Evolutionary conservation across 2,329 filamentous ascomycete genomes (phyloP), one percentile per base, ranked within the genome.

Genomic region (Seiridium cupressi): DNA sequence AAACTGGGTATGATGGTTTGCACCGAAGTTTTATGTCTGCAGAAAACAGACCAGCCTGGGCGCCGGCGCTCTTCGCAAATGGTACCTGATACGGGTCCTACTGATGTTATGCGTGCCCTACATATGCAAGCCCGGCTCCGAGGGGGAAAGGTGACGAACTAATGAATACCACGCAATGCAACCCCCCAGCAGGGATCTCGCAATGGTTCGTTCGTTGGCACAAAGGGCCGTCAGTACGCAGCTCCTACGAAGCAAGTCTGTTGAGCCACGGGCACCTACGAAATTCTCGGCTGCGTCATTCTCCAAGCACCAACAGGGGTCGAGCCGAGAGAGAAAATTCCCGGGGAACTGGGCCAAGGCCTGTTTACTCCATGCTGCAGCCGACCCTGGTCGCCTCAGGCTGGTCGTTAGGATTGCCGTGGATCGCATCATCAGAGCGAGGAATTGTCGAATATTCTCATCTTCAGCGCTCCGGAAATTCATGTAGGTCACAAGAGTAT

Each of bases 281-380:
- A 35, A 31, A 53, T 53, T 35, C 34, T 53, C 34, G 35, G 36
- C 44, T 38, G 42, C 53, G 55, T 46, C 57, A 26, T 44, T 40
- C 57, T 34, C 49, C 48, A 44, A 54, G 34, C 31, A 40, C 48
- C 36, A 36, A 40, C 51, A 59, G 57, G 49, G 48, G 47, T 44
- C 35, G 38, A 18, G 18, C 35, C 10, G 9, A 55, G 38, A 55
- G 51, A 34, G 44, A 38, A 26, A 42, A 44, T 26, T 55, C 40
- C 51, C 51, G 51, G 51, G 51, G 40, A 42, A 44, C 51, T 55
- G 51, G 51, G 49, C 49, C 49, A 53, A 53, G 49, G 49, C 49
- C 49, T 36, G 31, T 53, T 53, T 38, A 35, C n/a, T 32, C 34
- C 32, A n/a, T 53, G 49, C 34, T 53, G 35, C 49, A 35, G 32